Percentiles rank a stretch among this genome's conserved stretches.
Evolutionary conservation across 2,329 filamentous ascomycete species (phyloP).

Genomic region (Pseudopithomyces maydicus): DNA sequence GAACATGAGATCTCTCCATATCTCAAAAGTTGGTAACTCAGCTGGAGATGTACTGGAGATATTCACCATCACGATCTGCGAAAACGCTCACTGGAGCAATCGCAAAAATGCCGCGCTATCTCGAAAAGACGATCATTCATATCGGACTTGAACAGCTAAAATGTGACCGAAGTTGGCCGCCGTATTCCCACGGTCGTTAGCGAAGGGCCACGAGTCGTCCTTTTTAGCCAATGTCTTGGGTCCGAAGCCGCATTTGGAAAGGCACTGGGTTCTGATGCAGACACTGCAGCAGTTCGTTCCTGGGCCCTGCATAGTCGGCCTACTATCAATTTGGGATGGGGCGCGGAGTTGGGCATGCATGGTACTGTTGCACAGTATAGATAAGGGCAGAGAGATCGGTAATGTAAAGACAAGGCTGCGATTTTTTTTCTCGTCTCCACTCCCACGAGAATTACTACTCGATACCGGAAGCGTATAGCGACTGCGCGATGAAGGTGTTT

Average conservation of each 20-base stretch:
- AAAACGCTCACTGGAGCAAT: no score
- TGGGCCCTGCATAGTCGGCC: conserved; percentile 2
- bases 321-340: not conserved
- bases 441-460: not conserved
- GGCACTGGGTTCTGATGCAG: not conserved
- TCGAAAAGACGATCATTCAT: not conserved
- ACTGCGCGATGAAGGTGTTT: not conserved
- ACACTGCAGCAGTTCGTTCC: conserved; percentile 3
- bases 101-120: not conserved
- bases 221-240: not conserved
- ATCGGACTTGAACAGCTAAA: not conserved
- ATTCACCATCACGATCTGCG: not conserved
- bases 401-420: not conserved
- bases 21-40: not conserved
- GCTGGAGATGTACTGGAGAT: not conserved
- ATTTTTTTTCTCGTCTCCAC: not conserved
- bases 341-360: not conserved
- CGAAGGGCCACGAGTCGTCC: not conserved
- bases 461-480: not conserved
- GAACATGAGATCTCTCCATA: not conserved
- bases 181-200: not conserved
- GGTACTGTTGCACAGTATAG: not conserved
- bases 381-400: not conserved
- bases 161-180: not conserved
- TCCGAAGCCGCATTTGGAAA: not conserved